Base-by-base conservation (phyloP, 2,329 filamentous ascomycete species). In the Apiospora hydei region DNA sequence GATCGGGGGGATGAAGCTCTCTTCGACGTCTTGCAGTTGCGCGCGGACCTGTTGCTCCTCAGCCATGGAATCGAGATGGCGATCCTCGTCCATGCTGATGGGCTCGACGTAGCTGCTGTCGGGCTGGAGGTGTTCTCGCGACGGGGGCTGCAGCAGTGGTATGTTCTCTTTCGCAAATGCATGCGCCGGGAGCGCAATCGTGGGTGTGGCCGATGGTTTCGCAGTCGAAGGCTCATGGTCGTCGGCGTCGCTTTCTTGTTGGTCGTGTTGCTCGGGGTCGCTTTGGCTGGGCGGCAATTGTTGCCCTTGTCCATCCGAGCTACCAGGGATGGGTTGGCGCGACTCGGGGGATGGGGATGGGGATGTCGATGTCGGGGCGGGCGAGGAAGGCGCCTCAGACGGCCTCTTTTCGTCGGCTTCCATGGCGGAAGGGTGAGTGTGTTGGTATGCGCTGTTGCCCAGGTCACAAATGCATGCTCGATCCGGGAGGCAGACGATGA, bases 11-110 rank as follows among this genome's bases (percentile, higher is more conserved):
- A 90, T 79, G 77, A 92, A 92, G 81, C 90, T 92, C 46, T 90
- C 92, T 77, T 92, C 90, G 74, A 91, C 86, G 77, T 92, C 90
- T 76, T 88, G 85, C 26, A 92, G 80, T 77, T 91, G 89, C 71
- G 86, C 85, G 73, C 86, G 84, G 26, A 90, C 84, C 61, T 85
- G 85, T 67, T 86, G 84, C 75, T 81, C 80, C 53, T 90, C 88
- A 61, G 85, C 86, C 57, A 88, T 78, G 4, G 87, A 88, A 71
- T 89, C 86, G 70, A 85, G 82, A 67, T 83, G 83, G 47, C 80
- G 78, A 69, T 82, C 78, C 68, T 78, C 77, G 49, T 81, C 74
- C 30, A 80, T 38, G 21, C 71, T 73, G 8, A 78, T 78, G n/a
- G 75, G 76, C 38, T 80, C 79, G 71, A 78, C 73, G 26, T 80